Evolutionary conservation across 2,329 filamentous ascomycete species (phyloP).

Genomic region (Knufia fluminis): DNA sequence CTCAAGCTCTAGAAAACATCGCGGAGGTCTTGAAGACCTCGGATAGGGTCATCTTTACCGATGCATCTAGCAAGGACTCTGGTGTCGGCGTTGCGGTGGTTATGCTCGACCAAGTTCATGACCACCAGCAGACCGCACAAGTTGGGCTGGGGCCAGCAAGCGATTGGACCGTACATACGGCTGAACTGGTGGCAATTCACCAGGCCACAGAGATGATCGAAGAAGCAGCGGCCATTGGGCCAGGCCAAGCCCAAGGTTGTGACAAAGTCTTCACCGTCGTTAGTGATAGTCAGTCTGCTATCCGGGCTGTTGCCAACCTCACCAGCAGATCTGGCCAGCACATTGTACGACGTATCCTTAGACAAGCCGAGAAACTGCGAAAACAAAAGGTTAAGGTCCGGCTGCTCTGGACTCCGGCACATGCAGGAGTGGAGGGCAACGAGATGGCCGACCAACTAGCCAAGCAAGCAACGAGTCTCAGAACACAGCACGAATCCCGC

Average conservation of each 20-base stretch:
- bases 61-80: slow-evolving; percentile 12
- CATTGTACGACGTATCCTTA: slow-evolving; percentile 8
- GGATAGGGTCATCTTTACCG: slow-evolving; percentile 11
- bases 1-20: slow-evolving; percentile 16
- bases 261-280: slow-evolving; percentile 1
- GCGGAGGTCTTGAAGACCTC: slow-evolving; percentile 5
- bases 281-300: slow-evolving; percentile 13
- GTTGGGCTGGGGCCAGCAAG: slow-evolving; percentile 9
- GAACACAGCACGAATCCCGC: slow-evolving; percentile 5
- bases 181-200: slow-evolving; percentile 22
- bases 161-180: slow-evolving; percentile 20
- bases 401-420: slow-evolving; percentile 10
- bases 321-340: slow-evolving; percentile 9
- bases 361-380: background rate
- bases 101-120: slow-evolving; percentile 7
- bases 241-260: slow-evolving; percentile 3
- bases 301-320: slow-evolving; percentile 10
- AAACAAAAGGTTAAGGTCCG: slow-evolving; percentile 7
- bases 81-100: slow-evolving; percentile 18
- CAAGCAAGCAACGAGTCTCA: slow-evolving; percentile 9
- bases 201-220: slow-evolving; percentile 15
- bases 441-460: slow-evolving; percentile 12
- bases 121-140: slow-evolving; percentile 5
- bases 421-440: slow-evolving; percentile 11
- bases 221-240: slow-evolving; percentile 5